Evolutionary conservation across 345 rosid species (phyloP).

Genomic region (Cardiospermum halicacabum): DNA sequence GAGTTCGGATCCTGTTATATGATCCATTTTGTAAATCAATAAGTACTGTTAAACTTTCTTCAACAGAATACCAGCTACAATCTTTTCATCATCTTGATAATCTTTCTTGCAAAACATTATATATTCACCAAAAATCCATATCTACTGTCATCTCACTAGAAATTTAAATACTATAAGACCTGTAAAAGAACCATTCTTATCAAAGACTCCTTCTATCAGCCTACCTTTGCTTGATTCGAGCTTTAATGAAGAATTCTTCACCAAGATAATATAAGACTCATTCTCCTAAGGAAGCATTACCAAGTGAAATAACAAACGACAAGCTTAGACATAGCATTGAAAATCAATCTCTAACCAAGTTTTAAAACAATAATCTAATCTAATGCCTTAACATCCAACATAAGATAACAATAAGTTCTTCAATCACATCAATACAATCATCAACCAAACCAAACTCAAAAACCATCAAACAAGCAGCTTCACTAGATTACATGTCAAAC

Average conservation of each 20-base stretch:
- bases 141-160: neutral
- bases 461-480: neutral
- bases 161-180: neutral
- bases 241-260: neutral
- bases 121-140: neutral
- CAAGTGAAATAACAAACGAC: neutral
- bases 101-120: neutral
- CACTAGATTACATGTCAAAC: neutral
- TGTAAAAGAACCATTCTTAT: neutral
- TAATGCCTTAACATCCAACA: neutral
- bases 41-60: neutral
- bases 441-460: neutral
- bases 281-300: neutral
- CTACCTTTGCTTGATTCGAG: neutral
- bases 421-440: neutral
- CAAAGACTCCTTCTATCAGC: neutral
- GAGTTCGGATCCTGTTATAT: neutral
- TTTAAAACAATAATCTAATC: neutral
- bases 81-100: neutral
- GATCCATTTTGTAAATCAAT: neutral
- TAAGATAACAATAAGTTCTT: neutral
- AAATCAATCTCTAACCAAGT: neutral
- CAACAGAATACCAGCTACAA: constrained; percentile 4
- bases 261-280: neutral
- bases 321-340: neutral